phyloP scores from a whole-genome alignment of 352 stramenopile genomes.

The Pythium chondricola region DNA sequence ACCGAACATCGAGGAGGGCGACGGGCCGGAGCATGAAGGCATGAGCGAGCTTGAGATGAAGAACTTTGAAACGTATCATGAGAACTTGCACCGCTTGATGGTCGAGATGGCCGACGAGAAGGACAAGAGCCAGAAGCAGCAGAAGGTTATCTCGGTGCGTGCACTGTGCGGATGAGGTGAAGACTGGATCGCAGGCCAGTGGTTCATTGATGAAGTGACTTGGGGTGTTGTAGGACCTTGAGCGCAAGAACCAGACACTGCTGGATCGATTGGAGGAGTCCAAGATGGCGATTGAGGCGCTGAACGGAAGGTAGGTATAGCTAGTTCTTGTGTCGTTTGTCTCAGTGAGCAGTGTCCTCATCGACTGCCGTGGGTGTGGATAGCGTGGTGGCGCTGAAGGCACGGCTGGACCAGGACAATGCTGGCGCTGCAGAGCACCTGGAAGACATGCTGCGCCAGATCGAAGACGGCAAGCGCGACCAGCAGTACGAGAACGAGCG shows the following conservation, averaged over 20 bases:
- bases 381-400: constrained; percentile 67
- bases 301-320: constrained; percentile 51
- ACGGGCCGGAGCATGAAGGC: constrained; percentile 6
- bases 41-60: constrained; percentile 43
- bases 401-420: constrained; percentile 63
- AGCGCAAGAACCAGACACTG: constrained; percentile 58
- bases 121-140: constrained; percentile 46
- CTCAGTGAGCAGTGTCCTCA: not conserved
- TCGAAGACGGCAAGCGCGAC: constrained; percentile 62
- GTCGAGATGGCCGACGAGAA: constrained; percentile 59
- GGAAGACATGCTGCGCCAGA: constrained; percentile 55
- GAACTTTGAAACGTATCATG: constrained; percentile 65
- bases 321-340: not conserved
- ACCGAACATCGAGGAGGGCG: not conserved
- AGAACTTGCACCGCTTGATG: constrained; percentile 57
- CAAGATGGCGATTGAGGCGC: constrained; percentile 56
- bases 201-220: not conserved
- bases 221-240: constrained; percentile 40
- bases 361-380: not conserved
- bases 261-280: constrained; percentile 59
- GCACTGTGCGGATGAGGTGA: not conserved
- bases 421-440: constrained; percentile 55
- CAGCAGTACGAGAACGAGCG: constrained; percentile 56
- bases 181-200: too few species aligned
- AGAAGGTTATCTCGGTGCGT: constrained; percentile 61